A percentile compares a stretch with the other conserved stretches of the same genome.
Evolutionary conservation across 2,329 filamentous ascomycete species (phyloP).

Genomic region (Aspergillus awamori): DNA sequence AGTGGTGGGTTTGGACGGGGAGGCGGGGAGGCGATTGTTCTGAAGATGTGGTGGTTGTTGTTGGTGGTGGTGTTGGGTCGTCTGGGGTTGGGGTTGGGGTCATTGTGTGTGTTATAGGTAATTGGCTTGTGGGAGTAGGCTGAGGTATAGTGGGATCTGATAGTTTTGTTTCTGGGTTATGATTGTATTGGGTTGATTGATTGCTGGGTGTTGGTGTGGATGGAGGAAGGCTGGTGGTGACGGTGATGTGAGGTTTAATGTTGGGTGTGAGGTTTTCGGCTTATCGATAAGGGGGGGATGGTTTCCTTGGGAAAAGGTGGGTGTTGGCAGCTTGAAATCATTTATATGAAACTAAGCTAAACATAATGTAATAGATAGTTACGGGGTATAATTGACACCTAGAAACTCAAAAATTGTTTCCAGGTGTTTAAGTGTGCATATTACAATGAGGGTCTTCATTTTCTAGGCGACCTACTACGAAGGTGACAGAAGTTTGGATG

Average conservation of each 20-base stretch:
- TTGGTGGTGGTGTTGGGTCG: neutral
- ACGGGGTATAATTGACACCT: no score
- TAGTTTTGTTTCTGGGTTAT: neutral
- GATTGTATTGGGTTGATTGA: neutral
- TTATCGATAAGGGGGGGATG: neutral
- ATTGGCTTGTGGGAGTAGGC: no score
- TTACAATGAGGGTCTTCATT: no score
- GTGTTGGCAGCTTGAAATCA: no score
- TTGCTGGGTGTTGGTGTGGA: neutral
- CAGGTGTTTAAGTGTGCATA: no score
- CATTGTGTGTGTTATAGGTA: neutral
- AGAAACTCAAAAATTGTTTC: no score
- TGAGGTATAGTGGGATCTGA: no score
- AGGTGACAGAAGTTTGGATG: no score
- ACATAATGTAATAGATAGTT: no score
- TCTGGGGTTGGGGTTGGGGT: conserved; percentile 1
- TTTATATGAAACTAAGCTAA: no score
- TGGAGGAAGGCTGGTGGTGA: neutral
- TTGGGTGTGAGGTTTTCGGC: neutral
- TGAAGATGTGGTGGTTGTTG: neutral
- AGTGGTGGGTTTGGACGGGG: conserved; percentile 59
- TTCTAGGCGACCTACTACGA: no score
- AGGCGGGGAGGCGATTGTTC: conserved; percentile 19
- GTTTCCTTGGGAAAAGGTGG: neutral
- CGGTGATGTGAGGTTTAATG: neutral